Base-by-base conservation (phyloP, 768 basidiomycete species). In the Termitomyces sp. region DNA sequence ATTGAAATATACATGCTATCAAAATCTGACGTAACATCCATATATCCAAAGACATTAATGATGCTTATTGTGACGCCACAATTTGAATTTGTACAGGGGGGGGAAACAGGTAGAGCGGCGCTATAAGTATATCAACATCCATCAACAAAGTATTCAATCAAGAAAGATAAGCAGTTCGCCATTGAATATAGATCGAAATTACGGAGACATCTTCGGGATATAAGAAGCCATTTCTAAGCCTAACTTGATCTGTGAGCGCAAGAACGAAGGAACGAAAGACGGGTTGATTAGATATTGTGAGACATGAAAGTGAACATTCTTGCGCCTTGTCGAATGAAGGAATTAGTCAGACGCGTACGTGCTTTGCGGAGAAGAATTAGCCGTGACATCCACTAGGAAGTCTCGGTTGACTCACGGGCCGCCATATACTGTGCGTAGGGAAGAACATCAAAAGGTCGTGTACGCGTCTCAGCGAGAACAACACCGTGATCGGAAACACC, bases 401-500 rank as follows among this genome's bases (percentile, higher is more conserved):
- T 50, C 52, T 46, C 32, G 37, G 54, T 59, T 45, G 42, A 71
- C 90, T 72, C 71, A 94, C 94, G 81, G 58, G 86, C 87, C 50
- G 90, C 91, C 59, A 81, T 76, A 71, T 96, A 97, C 64, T 85
- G 79, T 56, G 78, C 73, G 64, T 86, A 81, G 17, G 86, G 75
- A 32, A 89, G 76, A 54, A 94, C 91, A 50, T 93, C 88, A 70
- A 97, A 95, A 2, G 85, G 68, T 47, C 80, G 75, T 25, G 94
- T 92, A 41, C 79, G 77, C n/a, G 85, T 79, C 61, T 84, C 78
- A 42, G 91, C 88, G 25, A 97, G 80, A 25, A 82, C 73, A 2
- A 78, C 78, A 17, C 89, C 89, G 39, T 83, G 80, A 35, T 80
- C 79, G 17, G 82, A 79, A 45, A 84, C 67, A 42, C 72, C 73